Evolutionary conservation across 495 filamentous ascomycete species (phyloP).

Genomic region (Penicillium odoratum): DNA sequence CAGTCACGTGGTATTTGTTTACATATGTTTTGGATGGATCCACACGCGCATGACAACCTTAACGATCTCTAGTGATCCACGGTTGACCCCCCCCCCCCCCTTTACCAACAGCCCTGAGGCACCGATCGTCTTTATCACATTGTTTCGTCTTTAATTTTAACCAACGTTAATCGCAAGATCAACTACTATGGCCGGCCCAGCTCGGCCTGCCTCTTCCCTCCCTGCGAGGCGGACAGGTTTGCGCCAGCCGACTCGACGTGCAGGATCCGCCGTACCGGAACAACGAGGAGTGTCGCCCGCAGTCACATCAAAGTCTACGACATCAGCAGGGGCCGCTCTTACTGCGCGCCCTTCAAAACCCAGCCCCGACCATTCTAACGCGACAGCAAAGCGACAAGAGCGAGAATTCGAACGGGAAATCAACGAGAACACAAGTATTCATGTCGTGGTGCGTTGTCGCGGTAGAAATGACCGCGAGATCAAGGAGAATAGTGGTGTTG

Average conservation of each 20-base stretch:
- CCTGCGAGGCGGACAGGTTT: slow-evolving; percentile 54
- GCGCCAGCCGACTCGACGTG: slow-evolving; percentile 52
- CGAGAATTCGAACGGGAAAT: slow-evolving; percentile 74
- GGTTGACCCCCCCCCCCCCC: neutral
- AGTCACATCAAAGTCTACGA: slow-evolving; percentile 49
- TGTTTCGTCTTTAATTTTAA: neutral
- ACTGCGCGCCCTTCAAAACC: slow-evolving; percentile 38
- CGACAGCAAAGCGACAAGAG: slow-evolving; percentile 72
- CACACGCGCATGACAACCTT: slow-evolving; percentile 17
- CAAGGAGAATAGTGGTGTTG: slow-evolving; percentile 87
- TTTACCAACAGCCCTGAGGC: neutral
- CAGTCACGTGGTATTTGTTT: slow-evolving; percentile 42
- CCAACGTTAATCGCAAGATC: neutral
- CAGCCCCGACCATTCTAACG: slow-evolving; percentile 41
- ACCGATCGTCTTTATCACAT: neutral
- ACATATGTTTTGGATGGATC: slow-evolving; percentile 35
- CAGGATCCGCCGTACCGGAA: slow-evolving; percentile 33
- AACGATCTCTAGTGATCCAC: neutral
- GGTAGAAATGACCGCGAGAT: slow-evolving; percentile 92
- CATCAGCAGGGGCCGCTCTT: slow-evolving; percentile 28
- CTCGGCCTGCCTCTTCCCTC: slow-evolving; percentile 52
- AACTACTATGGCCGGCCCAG: slow-evolving; percentile 55
- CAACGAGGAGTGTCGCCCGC: slow-evolving; percentile 63
- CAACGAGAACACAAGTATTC: slow-evolving; percentile 89
- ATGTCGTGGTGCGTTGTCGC: slow-evolving; percentile 92